Conservation (phyloP, 305 asterid species). For the Euphrasia arctica region DNA sequence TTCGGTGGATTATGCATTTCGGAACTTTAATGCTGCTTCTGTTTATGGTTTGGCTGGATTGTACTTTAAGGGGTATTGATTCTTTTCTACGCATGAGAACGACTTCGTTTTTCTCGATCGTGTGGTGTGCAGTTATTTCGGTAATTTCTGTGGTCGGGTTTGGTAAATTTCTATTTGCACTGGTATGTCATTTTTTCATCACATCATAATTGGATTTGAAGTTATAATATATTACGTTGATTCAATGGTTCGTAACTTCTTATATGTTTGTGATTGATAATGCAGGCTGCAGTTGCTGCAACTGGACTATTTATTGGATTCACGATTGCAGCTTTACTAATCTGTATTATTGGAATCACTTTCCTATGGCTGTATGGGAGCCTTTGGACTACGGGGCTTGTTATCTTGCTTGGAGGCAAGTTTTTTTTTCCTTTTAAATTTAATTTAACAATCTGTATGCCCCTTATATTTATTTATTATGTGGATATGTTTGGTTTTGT, state of each 20-base stretch:
- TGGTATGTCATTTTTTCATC: slow-evolving; percentile 51
- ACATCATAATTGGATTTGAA: neutral
- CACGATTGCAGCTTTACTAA: slow-evolving; percentile 47
- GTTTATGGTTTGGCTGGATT: slow-evolving; percentile 86
- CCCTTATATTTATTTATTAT: neutral
- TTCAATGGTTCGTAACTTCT: slow-evolving; percentile 22
- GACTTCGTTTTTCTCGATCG: slow-evolving; percentile 80
- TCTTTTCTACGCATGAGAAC: slow-evolving; percentile 91
- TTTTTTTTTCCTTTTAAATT: slow-evolving; percentile 23
- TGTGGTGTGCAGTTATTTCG: slow-evolving; percentile 87
- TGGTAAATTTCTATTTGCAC: slow-evolving; percentile 56
- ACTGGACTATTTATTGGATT: slow-evolving; percentile 68
- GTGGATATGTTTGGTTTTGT: neutral
- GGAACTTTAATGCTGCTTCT: slow-evolving; percentile 68
- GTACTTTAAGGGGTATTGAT: slow-evolving; percentile 81
- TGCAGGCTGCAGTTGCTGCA: slow-evolving; percentile 62
- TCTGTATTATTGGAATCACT: slow-evolving; percentile 41
- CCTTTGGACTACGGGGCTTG: slow-evolving; percentile 74
- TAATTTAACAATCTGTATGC: slow-evolving; percentile 14
- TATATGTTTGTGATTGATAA: slow-evolving; percentile 22
- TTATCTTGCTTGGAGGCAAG: slow-evolving; percentile 71
- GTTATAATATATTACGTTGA: neutral
- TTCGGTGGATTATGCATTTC: slow-evolving; percentile 61
- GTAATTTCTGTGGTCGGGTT: slow-evolving; percentile 60
- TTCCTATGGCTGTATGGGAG: slow-evolving; percentile 84